Conservation (phyloP, 2,329 filamentous ascomycete genomes). For the Exophiala sp. region DNA sequence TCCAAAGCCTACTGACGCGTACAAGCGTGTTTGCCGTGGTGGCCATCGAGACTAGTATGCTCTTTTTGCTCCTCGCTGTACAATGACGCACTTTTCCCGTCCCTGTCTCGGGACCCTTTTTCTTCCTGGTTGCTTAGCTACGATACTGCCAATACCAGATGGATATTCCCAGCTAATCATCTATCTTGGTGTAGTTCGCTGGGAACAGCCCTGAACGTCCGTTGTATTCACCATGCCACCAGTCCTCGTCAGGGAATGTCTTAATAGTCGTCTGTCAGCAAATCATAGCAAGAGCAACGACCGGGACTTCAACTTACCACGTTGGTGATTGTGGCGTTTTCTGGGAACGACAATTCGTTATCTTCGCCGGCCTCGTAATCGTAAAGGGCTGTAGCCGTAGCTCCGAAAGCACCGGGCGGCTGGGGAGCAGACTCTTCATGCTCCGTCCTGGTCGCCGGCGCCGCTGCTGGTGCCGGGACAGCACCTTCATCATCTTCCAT, state of each 20-base stretch:
- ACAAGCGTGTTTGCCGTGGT: too few species aligned
- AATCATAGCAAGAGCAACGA: not conserved
- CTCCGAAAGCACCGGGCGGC: slow-evolving; percentile 42
- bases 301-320: slow-evolving; percentile 56
- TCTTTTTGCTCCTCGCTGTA: too few species aligned
- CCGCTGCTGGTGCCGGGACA: slow-evolving; percentile 33
- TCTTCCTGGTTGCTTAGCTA: not conserved
- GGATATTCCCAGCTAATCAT: slow-evolving; percentile 30
- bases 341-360: slow-evolving; percentile 81
- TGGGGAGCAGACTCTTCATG: slow-evolving; percentile 18
- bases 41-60: too few species aligned
- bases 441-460: slow-evolving; percentile 40
- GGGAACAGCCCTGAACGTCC: slow-evolving; percentile 79
- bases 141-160: not conserved
- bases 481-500: slow-evolving; percentile 56
- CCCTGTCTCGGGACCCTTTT: not conserved
- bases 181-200: slow-evolving; percentile 48
- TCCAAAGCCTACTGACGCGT: too few species aligned
- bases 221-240: slow-evolving; percentile 89
- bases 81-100: not conserved
- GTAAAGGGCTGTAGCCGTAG: slow-evolving; percentile 80
- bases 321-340: slow-evolving; percentile 75
- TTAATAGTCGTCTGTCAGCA: slow-evolving; percentile 32
- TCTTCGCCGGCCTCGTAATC: slow-evolving; percentile 98
- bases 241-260: slow-evolving; percentile 98